phyloP scores from a whole-genome alignment of 306 rosid genomes.

The Crataegus laevigata region DNA sequence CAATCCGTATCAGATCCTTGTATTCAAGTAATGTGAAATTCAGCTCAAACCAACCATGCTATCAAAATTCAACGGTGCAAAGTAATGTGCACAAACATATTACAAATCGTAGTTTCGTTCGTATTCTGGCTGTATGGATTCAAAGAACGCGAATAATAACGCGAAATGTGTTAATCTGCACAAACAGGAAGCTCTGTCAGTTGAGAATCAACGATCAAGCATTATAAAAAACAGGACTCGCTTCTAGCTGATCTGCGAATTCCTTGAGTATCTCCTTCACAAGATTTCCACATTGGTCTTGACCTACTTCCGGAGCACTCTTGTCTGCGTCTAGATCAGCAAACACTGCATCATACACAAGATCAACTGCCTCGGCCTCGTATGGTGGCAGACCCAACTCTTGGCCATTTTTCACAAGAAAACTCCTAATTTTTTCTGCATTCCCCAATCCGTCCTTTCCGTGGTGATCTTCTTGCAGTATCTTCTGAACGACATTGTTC shows the following conservation, averaged over 20 bases:
- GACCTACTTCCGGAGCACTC: conserved; percentile 23
- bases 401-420: conserved; percentile 47
- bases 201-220: conserved; percentile 11
- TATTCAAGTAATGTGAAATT: neutral
- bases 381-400: conserved; percentile 58
- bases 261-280: conserved; percentile 48
- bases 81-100: neutral
- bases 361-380: conserved; percentile 52
- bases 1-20: conserved; percentile 4
- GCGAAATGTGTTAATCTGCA: neutral
- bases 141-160: neutral
- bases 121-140: neutral
- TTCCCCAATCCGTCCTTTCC: conserved; percentile 30
- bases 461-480: conserved; percentile 35
- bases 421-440: conserved; percentile 41
- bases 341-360: conserved; percentile 66
- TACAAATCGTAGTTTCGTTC: neutral
- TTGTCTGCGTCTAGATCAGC: conserved; percentile 37
- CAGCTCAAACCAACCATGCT: conserved; percentile 1
- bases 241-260: conserved; percentile 76
- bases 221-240: conserved; percentile 60
- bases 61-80: neutral
- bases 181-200: conserved; percentile 7
- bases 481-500: conserved; percentile 37
- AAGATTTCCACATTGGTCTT: conserved; percentile 35